phyloP scores from a whole-genome alignment of 257 asterid species.

The Nemophila menziesii region DNA sequence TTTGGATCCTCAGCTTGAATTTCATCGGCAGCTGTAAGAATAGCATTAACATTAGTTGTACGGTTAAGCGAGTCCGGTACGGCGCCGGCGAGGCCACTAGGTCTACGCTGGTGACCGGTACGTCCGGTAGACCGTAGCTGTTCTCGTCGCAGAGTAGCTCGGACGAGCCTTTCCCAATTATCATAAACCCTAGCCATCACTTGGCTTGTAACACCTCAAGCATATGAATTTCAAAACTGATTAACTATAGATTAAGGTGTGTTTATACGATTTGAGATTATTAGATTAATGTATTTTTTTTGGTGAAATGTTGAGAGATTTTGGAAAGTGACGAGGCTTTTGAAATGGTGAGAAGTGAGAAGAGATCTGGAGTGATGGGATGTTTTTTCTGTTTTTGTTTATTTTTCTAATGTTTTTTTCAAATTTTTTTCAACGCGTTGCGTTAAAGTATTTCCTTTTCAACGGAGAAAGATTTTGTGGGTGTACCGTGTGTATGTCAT shows the following conservation, averaged over 20 bases:
- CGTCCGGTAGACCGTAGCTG: constrained; percentile 34
- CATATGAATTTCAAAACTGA: not conserved
- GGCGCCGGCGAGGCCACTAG: constrained; percentile 82
- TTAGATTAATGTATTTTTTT: not conserved
- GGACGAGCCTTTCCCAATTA: constrained; percentile 79
- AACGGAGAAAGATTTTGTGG: no score
- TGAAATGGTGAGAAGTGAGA: not conserved
- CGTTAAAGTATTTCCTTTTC: no score
- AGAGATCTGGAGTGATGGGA: no score
- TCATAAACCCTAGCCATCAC: constrained; percentile 58
- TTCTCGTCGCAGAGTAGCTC: constrained; percentile 62
- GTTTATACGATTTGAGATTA: not conserved
- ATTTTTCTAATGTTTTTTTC: no score
- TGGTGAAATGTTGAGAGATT: no score
- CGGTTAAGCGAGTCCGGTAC: constrained; percentile 92
- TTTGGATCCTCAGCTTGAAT: constrained; percentile 81
- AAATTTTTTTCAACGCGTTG: no score
- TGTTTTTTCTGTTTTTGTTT: no score
- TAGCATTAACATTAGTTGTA: constrained; percentile 64
- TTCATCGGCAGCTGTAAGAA: constrained; percentile 91
- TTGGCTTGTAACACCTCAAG: no score
- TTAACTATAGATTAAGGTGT: not conserved
- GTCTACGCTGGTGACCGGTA: constrained; percentile 57
- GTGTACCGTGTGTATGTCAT: no score
- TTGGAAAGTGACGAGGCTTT: no score